Evolutionary conservation across 2,329 filamentous ascomycete species (phyloP).

Genomic region (Calonectria multiphialidica): DNA sequence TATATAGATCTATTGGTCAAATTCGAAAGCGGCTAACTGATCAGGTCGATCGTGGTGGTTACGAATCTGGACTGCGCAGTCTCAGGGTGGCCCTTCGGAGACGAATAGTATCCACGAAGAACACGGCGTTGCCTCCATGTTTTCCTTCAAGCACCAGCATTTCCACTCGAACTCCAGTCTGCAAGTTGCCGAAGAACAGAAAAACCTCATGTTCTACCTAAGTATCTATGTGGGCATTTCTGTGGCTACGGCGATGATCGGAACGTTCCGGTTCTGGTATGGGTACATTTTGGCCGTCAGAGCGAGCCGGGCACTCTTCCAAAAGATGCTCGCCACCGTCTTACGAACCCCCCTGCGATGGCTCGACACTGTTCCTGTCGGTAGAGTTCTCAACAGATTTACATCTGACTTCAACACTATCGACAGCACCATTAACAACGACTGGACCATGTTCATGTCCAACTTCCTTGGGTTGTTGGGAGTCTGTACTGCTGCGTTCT

Average conservation of each 20-base stretch:
- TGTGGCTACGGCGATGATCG: slow-evolving; percentile 68
- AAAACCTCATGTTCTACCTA: slow-evolving; percentile 72
- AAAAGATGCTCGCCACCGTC: slow-evolving; percentile 74
- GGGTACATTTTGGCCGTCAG: slow-evolving; percentile 74
- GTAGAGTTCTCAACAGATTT: slow-evolving; percentile 82
- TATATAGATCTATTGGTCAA: slow-evolving; percentile 14
- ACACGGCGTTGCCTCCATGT: slow-evolving; percentile 57
- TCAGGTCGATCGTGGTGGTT: slow-evolving; percentile 73
- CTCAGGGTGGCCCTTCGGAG: slow-evolving; percentile 26
- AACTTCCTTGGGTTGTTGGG: slow-evolving; percentile 73
- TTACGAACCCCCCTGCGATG: slow-evolving; percentile 81
- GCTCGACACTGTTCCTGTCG: slow-evolving; percentile 84
- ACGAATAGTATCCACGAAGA: slow-evolving; percentile 45
- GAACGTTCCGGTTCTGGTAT: slow-evolving; percentile 72
- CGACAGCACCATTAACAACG: slow-evolving; percentile 74
- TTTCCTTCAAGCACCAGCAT: slow-evolving; percentile 60
- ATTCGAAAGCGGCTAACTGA: neutral
- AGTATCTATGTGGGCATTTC: slow-evolving; percentile 79
- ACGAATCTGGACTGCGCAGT: slow-evolving; percentile 68
- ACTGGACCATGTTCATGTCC: slow-evolving; percentile 71
- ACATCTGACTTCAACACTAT: slow-evolving; percentile 82
- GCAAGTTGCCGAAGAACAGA: slow-evolving; percentile 44
- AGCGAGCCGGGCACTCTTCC: slow-evolving; percentile 77
- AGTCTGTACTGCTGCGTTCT: slow-evolving; percentile 74
- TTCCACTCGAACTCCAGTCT: slow-evolving; percentile 53